Evolutionary conservation across 2,329 filamentous ascomycete genomes (phyloP), one percentile per base, ranked within the genome.

Genomic region (Cladosporium colombiae): DNA sequence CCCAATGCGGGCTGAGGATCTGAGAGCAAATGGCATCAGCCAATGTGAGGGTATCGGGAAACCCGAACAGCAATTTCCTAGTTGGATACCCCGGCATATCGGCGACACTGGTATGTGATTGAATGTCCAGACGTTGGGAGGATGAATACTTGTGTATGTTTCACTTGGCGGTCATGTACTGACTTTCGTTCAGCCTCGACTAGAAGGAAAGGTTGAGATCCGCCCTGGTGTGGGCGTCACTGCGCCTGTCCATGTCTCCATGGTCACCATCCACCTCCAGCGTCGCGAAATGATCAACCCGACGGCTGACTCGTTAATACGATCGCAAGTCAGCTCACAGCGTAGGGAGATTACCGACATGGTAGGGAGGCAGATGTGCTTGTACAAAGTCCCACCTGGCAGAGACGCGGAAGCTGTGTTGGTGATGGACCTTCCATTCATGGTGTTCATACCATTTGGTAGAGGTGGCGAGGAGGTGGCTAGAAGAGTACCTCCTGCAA

Each of bases 21-120:
- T 57, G 27, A 64, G 27, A 64, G 46, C 35, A 56, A 63, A 78
- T 78, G 73, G 86, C 89, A 80, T 91, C 91, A 78, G 91, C 91
- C 61, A 63, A 46, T 80, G 95, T 99, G 83, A 91, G 95, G 85
- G 93, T 99, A 81, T 96, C 93, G 72, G 95, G 95, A 77, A 93
- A 93, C 77, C 93, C 95, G 73, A 99, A 99, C 82, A 95, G 92
- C 81, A 95, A 91, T 81, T 97, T 97, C 78, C 85, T 98, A 70
- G 92, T 98, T 73, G 95, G 95, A 73, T 99, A 98, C 80, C 95
- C 95, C 65, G 95, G 95, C 73, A 98, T 99, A 79, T 97, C 94
- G 65, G 95, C 95, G 75, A 99, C 95, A 44, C 81, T 97, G 87
- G 93, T 97, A 86, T 81, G 92, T 63, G 4, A 29, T 29, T 35